Conservation (phyloP, 148 eudicot species). For the Amaranthus hypochondriacus region DNA sequence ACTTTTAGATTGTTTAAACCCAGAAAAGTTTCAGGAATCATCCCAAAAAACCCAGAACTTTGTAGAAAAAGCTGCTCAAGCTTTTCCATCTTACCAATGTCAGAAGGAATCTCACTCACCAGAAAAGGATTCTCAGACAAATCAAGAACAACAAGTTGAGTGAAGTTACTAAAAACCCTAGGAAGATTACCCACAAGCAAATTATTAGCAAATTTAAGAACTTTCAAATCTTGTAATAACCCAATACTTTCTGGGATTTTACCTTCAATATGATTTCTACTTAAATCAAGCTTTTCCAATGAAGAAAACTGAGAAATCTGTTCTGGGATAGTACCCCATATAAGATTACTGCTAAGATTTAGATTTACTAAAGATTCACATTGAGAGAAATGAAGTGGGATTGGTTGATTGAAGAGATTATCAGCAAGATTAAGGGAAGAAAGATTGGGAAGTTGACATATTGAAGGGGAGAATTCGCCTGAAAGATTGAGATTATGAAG, state of each 20-base stretch:
- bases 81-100: constrained; percentile 48
- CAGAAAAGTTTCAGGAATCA: constrained; percentile 51
- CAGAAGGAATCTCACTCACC: constrained; percentile 60
- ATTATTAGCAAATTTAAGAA: constrained; percentile 65
- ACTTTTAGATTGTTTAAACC: constrained; percentile 41
- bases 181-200: constrained; percentile 68
- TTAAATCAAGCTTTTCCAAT: constrained; percentile 62
- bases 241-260: constrained; percentile 70
- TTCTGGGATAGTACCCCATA: constrained; percentile 84
- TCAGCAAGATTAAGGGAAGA: constrained; percentile 61
- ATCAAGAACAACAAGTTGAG: constrained; percentile 63
- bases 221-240: constrained; percentile 41
- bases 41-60: constrained; percentile 68
- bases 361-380: constrained; percentile 49
- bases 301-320: constrained; percentile 67
- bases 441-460: constrained; percentile 49
- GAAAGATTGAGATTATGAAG: constrained; percentile 76
- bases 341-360: constrained; percentile 66
- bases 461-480: constrained; percentile 64
- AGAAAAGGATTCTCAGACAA: constrained; percentile 64
- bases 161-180: constrained; percentile 58
- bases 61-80: constrained; percentile 69
- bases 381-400: constrained; percentile 74
- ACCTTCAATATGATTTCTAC: constrained; percentile 68
- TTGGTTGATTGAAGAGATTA: constrained; percentile 66